These are phyloP conservation scores for Phoma herbarum DNA, from an alignment of 2,329 filamentous ascomycete genomes.

Conservation along the genomic window DNA sequence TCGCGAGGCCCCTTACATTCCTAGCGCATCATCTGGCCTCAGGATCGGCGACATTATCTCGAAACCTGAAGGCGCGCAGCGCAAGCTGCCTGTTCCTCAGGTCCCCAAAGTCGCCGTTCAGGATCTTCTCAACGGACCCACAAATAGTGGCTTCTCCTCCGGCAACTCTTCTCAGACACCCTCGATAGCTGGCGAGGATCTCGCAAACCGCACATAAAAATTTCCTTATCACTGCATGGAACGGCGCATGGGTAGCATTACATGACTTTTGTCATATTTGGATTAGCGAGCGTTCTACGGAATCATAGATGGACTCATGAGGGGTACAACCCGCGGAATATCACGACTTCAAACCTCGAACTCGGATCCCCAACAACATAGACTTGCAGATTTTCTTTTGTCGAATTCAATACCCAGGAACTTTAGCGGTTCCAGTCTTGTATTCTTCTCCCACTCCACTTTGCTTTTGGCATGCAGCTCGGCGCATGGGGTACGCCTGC, in stretches of 20 bases:
- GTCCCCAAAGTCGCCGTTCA: slow-evolving; percentile 89
- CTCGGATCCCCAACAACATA: slow-evolving; percentile 29
- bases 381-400: slow-evolving; percentile 43
- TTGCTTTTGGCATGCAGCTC: slow-evolving; percentile 32
- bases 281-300: slow-evolving; percentile 47
- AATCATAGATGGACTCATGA: slow-evolving; percentile 43
- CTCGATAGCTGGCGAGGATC: slow-evolving; percentile 72
- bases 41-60: slow-evolving; percentile 94
- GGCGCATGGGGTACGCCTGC: slow-evolving; percentile 34
- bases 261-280: slow-evolving; percentile 25
- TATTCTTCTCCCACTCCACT: slow-evolving; percentile 42
- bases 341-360: slow-evolving; percentile 43
- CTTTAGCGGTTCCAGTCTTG: slow-evolving; percentile 44
- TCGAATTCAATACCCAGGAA: slow-evolving; percentile 49
- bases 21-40: slow-evolving; percentile 69
- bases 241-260: slow-evolving; percentile 47
- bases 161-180: slow-evolving; percentile 80
- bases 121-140: slow-evolving; percentile 74
- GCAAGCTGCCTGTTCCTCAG: slow-evolving; percentile 90
- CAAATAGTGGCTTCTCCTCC: slow-evolving; percentile 70
- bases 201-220: slow-evolving; percentile 48
- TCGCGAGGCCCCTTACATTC: slow-evolving; percentile 66
- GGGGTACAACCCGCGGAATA: slow-evolving; percentile 35
- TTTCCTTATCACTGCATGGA: slow-evolving; percentile 33
- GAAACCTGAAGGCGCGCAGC: slow-evolving; percentile 82